phyloP scores from a whole-genome alignment of 306 rosid species.

The Albizia julibrissin region DNA sequence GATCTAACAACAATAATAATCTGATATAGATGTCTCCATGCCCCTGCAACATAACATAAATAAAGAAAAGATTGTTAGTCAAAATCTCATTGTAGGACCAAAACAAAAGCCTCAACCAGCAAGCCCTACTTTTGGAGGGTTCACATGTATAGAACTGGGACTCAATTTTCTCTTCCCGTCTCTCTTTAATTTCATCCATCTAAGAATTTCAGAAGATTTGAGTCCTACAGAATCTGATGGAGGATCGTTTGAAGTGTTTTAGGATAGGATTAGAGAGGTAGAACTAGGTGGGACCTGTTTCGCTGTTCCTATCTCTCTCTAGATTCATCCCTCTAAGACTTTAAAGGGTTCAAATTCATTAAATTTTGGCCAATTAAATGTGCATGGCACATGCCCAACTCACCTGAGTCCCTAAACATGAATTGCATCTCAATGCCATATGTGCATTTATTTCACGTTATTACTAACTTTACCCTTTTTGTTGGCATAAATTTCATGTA shows the following conservation, averaged over 20 bases:
- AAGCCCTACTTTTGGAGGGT: not conserved
- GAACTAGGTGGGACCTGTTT: not conserved
- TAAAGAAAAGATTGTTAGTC: not conserved
- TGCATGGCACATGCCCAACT: not conserved
- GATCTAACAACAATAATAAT: slow-evolving; percentile 39
- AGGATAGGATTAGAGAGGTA: not conserved
- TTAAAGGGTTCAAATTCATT: not conserved
- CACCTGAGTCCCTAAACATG: not conserved
- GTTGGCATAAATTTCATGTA: not conserved
- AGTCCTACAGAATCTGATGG: not conserved
- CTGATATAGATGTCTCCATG: slow-evolving; percentile 29
- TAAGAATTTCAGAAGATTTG: not conserved
- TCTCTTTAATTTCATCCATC: not conserved
- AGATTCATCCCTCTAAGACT: not conserved
- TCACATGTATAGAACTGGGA: not conserved
- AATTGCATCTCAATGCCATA: not conserved
- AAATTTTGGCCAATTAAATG: not conserved
- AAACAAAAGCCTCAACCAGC: not conserved
- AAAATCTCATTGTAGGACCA: not conserved
- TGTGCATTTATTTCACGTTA: not conserved
- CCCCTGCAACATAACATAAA: slow-evolving; percentile 38
- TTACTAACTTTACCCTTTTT: not conserved
- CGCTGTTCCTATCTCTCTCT: not conserved
- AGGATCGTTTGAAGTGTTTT: not conserved
- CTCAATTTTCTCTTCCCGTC: not conserved